These are phyloP conservation scores for Rhynchosporium agropyri DNA, from an alignment of 2,329 filamentous ascomycete species.

Conservation along the genomic window DNA sequence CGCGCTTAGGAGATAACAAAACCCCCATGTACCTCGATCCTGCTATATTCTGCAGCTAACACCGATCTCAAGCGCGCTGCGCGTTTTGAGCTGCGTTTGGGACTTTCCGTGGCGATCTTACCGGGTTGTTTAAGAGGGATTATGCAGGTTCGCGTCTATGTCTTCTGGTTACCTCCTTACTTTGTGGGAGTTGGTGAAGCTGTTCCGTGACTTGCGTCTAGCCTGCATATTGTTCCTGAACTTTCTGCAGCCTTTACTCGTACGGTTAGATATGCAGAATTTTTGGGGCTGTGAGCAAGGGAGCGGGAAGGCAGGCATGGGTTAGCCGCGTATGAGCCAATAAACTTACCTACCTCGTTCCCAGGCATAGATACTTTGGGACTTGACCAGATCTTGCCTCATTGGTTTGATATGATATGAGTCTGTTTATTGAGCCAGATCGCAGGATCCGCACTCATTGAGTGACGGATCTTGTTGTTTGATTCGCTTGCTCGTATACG, in stretches of 20 bases:
- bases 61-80: no score
- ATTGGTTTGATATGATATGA: not conserved
- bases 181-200: no score
- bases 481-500: slow-evolving; percentile 6
- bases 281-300: slow-evolving; percentile 7
- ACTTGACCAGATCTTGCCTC: not conserved
- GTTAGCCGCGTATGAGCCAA: not conserved
- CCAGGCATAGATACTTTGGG: not conserved
- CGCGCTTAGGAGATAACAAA: no score
- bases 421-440: not conserved
- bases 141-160: not conserved
- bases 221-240: not conserved
- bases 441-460: not conserved
- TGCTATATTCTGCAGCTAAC: no score
- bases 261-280: not conserved
- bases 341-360: not conserved
- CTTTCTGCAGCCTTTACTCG: not conserved
- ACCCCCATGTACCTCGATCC: no score
- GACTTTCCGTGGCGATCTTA: not conserved
- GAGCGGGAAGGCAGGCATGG: slow-evolving; percentile 6
- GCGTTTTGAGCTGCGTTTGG: not conserved
- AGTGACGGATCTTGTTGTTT: not conserved
- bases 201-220: not conserved
- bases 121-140: not conserved
- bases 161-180: not conserved